phyloP scores from a whole-genome alignment of 2,329 filamentous ascomycete genomes.

The Bertia moriformis region DNA sequence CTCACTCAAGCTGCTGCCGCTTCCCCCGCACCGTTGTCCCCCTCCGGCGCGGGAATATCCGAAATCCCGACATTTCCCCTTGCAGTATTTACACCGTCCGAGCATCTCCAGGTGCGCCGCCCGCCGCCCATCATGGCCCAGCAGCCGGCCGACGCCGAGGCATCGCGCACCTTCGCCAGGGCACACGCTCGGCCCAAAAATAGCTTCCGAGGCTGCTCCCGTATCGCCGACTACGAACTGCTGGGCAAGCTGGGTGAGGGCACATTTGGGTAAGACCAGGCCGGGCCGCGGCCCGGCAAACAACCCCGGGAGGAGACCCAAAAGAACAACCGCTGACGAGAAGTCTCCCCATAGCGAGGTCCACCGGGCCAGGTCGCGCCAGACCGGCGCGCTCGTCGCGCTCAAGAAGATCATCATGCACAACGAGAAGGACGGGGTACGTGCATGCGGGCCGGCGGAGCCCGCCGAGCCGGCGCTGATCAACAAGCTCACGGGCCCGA shows the following conservation, averaged over 20 bases:
- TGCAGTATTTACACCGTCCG: too few relatives aligned
- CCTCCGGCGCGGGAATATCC: too few relatives aligned
- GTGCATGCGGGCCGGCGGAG: slow-evolving; percentile 16
- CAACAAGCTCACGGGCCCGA: slow-evolving; percentile 3
- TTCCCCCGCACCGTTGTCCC: too few relatives aligned
- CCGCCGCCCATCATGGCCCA: too few relatives aligned
- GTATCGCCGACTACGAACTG: slow-evolving; percentile 66
- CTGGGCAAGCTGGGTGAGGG: slow-evolving; percentile 80
- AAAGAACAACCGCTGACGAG: slow-evolving; percentile 11
- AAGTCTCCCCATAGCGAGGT: slow-evolving; percentile 68
- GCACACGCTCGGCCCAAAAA: slow-evolving; percentile 35
- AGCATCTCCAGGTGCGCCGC: too few relatives aligned
- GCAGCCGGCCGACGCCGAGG: slow-evolving; percentile 25
- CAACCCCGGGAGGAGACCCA: too few relatives aligned
- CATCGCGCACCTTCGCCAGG: slow-evolving; percentile 40
- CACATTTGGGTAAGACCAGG: slow-evolving; percentile 63
- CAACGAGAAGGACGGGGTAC: slow-evolving; percentile 89
- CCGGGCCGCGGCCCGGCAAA: neutral
- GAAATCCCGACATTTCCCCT: too few relatives aligned
- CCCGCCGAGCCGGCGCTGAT: neutral
- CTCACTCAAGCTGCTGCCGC: too few relatives aligned
- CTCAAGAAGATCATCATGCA: slow-evolving; percentile 99
- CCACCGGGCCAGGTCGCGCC: slow-evolving; percentile 70
- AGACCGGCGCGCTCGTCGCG: slow-evolving; percentile 63
- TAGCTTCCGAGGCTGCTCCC: slow-evolving; percentile 73